Evolutionary conservation across 192 early-diverging fungal genomes (phyloP).

Genomic region (Pilaira anomala): DNA sequence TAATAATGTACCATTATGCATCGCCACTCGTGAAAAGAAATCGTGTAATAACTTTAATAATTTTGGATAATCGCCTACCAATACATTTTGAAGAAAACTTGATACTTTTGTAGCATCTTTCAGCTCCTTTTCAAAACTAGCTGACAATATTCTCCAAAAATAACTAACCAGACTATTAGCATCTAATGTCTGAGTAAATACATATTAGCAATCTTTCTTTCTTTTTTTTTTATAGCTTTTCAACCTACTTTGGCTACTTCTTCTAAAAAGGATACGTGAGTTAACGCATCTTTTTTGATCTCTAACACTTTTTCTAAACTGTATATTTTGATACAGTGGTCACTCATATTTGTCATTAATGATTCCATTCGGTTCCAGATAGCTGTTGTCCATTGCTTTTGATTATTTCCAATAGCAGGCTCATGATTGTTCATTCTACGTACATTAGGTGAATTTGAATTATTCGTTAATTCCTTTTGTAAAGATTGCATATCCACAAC

Average conservation of each 20-base stretch:
- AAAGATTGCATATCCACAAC: slow-evolving; percentile 47
- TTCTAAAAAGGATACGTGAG: slow-evolving; percentile 49
- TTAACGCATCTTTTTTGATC: slow-evolving; percentile 46
- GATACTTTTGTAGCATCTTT: slow-evolving; percentile 51
- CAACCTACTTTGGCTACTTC: slow-evolving; percentile 47
- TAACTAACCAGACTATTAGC: slow-evolving; percentile 47
- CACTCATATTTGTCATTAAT: slow-evolving; percentile 49
- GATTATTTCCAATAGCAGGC: slow-evolving; percentile 40
- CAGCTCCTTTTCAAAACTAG: slow-evolving; percentile 51
- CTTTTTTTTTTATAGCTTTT: neutral
- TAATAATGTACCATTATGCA: slow-evolving; percentile 37
- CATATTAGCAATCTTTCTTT: neutral
- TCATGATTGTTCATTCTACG: slow-evolving; percentile 49
- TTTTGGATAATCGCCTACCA: slow-evolving; percentile 52
- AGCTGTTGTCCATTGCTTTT: slow-evolving; percentile 40
- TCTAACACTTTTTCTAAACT: slow-evolving; percentile 49
- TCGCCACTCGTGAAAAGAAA: slow-evolving; percentile 53
- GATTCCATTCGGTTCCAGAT: slow-evolving; percentile 54
- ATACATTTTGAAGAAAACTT: slow-evolving; percentile 49
- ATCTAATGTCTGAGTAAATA: slow-evolving; percentile 37
- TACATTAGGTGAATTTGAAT: slow-evolving; percentile 20
- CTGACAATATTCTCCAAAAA: slow-evolving; percentile 52
- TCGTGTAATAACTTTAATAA: slow-evolving; percentile 48
- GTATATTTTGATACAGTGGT: slow-evolving; percentile 54
- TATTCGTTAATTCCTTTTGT: slow-evolving; percentile 53